These are phyloP conservation scores for Colletotrichum eleusines DNA, from an alignment of 2,329 filamentous ascomycete genomes.

Conservation along the genomic window DNA sequence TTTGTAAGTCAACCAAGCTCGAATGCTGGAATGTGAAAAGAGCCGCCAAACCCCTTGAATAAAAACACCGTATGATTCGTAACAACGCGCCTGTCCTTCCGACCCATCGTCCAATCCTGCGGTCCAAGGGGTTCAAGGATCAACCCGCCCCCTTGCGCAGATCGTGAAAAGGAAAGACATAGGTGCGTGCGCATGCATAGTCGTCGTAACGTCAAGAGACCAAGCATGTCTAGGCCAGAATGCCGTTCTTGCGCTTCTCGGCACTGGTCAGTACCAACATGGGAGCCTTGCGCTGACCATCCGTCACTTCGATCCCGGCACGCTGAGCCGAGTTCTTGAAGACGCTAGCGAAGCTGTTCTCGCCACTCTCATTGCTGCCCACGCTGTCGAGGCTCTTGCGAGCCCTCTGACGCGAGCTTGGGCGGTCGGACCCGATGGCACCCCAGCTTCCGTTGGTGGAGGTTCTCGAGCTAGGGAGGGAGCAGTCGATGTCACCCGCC, in stretches of 20 bases:
- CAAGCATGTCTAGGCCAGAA: constrained; percentile 39
- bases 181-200: constrained; percentile 42
- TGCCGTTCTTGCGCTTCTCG: constrained; percentile 85
- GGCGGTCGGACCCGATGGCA: constrained; percentile 89
- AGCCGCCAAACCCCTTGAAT: constrained; percentile 36
- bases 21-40: constrained; percentile 36
- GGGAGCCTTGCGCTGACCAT: constrained; percentile 82
- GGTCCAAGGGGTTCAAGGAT: constrained; percentile 30
- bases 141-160: constrained; percentile 40
- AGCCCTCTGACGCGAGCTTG: constrained; percentile 76
- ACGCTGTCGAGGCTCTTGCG: constrained; percentile 74
- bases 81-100: constrained; percentile 34
- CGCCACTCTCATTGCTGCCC: constrained; percentile 68
- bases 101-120: constrained; percentile 42
- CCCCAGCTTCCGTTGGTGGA: constrained; percentile 79
- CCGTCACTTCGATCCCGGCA: constrained; percentile 66
- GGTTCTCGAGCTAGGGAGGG: constrained; percentile 80
- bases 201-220: constrained; percentile 40
- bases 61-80: constrained; percentile 41
- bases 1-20: constrained; percentile 41
- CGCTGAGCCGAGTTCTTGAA: constrained; percentile 71
- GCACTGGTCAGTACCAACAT: constrained; percentile 89
- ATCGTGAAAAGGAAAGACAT: constrained; percentile 43
- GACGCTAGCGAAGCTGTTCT: constrained; percentile 73
- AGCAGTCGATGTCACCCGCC: constrained; percentile 77